Base-by-base conservation (phyloP, 1,284 basidiomycete species). In the Apiotrichum laibachii region DNA sequence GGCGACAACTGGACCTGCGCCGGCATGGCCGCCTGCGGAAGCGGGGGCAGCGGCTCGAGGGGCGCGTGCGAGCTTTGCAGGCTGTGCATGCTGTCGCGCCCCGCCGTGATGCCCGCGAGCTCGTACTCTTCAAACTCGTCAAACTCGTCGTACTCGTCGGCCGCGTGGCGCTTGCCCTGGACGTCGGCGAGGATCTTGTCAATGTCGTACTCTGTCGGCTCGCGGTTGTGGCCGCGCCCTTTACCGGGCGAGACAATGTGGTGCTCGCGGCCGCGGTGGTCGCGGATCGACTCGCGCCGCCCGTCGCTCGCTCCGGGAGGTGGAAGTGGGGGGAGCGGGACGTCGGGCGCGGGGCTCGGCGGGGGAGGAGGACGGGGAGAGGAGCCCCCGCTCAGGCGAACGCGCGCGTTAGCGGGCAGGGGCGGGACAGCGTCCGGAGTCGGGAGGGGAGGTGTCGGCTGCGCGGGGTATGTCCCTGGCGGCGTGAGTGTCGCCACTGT, bases 131-230 rank as follows among this genome's bases (percentile, higher is more conserved):
- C n/a, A n/a, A n/a, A n/a, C n/a, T n/a, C n/a, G n/a, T n/a, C n/a
- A n/a, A n/a, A n/a, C n/a, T n/a, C n/a, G n/a, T 31, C 26, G 7
- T 31, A 31, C 3, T 31, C 26, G 26, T 31, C 26, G 26, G 3
- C 26, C 26, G 26, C 4, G 26, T 7, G 26, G 26, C 19, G 15
- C 18, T n/a, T 33, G 35, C 50, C 50, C 42, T 43, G 40, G 11
- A 43, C 51, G 42, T 53, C 51, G 26, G 51, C 51, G 31, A 53
- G 42, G 42, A 53, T 53, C 51, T 53, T 53, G 51, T 53, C 51
- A 53, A 53, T 53, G 51, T 53, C 51, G 42, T 53, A 53, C 42
- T 53, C 51, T 8, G 51, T 53, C 26, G 51, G 51, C 31, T 53
- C 51, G 51, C 51, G 51, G 26, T 21, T 44, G 31, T 53, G 51